A percentile compares a stretch with the other conserved stretches of the same genome.
Conservation (phyloP, 2,329 filamentous ascomycete genomes). For the Polytolypa hystricis region DNA sequence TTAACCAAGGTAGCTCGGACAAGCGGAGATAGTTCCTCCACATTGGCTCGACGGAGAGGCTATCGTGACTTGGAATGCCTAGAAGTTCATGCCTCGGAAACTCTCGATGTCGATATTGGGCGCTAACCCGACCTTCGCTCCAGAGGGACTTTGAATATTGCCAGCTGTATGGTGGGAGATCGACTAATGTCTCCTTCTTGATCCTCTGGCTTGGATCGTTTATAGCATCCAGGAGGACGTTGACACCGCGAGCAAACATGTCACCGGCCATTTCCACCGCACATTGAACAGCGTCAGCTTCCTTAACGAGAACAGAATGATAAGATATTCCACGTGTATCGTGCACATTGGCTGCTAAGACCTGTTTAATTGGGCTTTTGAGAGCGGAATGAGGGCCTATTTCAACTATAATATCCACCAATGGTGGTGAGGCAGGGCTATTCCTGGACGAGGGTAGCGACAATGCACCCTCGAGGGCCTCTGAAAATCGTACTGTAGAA, state of each 20-base stretch:
- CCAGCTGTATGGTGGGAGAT: conserved; percentile 21
- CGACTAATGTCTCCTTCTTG: conserved; percentile 15
- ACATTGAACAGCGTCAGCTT: too few relatives aligned
- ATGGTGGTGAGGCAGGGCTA: not conserved
- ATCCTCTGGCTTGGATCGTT: too few relatives aligned
- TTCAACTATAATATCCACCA: conserved; percentile 17
- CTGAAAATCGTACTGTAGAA: conserved; percentile 9
- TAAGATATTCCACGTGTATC: conserved; percentile 12
- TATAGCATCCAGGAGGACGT: too few relatives aligned
- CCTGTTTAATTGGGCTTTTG: conserved; percentile 6
- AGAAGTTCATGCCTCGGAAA: conserved; percentile 22
- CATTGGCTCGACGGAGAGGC: conserved; percentile 16
- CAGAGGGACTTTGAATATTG: conserved; percentile 26
- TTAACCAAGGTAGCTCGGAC: conserved; percentile 22
- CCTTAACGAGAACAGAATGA: conserved; percentile 15
- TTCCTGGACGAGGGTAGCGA: too few relatives aligned
- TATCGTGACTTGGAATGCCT: conserved; percentile 20
- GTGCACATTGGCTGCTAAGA: not conserved
- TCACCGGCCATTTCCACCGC: too few relatives aligned
- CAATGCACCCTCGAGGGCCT: not conserved
- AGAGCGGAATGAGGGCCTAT: conserved; percentile 17
- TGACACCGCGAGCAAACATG: too few relatives aligned
- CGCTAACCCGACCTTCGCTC: conserved; percentile 25
- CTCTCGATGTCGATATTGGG: too few relatives aligned
- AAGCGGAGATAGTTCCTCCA: conserved; percentile 23